Evolutionary conservation across 2,329 filamentous ascomycete genomes (phyloP), one percentile per base, ranked within the genome.

Genomic region (Paecilomyces formosus): DNA sequence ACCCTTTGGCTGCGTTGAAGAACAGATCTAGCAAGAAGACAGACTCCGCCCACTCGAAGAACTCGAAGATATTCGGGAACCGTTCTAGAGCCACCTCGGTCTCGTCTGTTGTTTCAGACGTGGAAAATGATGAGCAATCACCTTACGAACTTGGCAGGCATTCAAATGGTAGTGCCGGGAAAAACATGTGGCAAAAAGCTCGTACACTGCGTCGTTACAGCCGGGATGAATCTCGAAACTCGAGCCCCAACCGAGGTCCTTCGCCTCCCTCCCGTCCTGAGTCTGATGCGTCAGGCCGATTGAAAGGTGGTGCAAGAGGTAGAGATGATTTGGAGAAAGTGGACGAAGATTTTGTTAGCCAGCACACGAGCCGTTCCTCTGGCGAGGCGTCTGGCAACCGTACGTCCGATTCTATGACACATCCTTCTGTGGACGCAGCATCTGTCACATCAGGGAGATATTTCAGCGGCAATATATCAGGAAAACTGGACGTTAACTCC

Each of bases 251-350:
- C 62, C 72, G 72, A 57, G 68, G 64, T 13, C 62, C 63, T 31
- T 74, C 71, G 5, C 72, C 79, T 21, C 69, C 72, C 55, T 67
- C 78, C 3, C 73, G 68, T 59, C 71, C 70, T 5, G 80, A 77
- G 61, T 85, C 84, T 6, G 79, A 80, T 57, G 74, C 78, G 2
- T 79, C 78, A 55, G 78, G 77, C 28, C 79, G 82, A 28, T 84
- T 82, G 7, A 79, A 79, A 61, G 85, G 82, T 66, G 79, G 80
- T 50, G 73, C 75, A 51, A 73, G 78, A 52, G 76, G 79, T 59
- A 78, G 79, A 30, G 82, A 85, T 56, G 82, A 85, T 63, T 66
- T 82, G 2, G 78, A 79, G 60, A 76, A 79, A n/a, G 77, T 82
- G 68, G 70, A 74, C 2, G 80, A 82, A 66, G 76, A 76, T 12